Conservation (phyloP, 2,329 filamentous ascomycete species). For the Rhynchosporium graminicola region DNA sequence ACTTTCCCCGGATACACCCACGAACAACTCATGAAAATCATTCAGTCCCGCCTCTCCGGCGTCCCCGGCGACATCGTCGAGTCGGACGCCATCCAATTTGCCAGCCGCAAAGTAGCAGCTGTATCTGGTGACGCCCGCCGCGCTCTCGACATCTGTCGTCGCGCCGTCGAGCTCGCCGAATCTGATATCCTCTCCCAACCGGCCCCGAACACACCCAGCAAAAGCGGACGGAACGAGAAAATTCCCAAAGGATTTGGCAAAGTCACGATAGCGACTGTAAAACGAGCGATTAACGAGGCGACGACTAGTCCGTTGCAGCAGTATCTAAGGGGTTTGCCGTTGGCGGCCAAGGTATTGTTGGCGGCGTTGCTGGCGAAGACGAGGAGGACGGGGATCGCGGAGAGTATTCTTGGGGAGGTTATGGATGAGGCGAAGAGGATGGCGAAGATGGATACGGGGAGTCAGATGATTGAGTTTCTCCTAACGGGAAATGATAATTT, state of each 20-base stretch:
- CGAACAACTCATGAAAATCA: constrained; percentile 95
- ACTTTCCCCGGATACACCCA: constrained; percentile 98
- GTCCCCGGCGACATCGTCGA: constrained; percentile 90
- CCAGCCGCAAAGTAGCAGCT: constrained; percentile 92
- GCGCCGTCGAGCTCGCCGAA: constrained; percentile 94
- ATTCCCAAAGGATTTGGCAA: constrained; percentile 45
- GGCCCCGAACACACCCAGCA: constrained; percentile 62
- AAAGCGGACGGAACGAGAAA: constrained; percentile 45
- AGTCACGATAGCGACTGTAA: constrained; percentile 91
- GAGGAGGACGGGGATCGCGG: constrained; percentile 79
- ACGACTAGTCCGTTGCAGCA: constrained; percentile 91
- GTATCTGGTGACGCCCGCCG: constrained; percentile 92
- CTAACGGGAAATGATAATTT: constrained; percentile 26
- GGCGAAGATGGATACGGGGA: constrained; percentile 58
- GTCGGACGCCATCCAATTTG: constrained; percentile 91
- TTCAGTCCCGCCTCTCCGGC: constrained; percentile 86
- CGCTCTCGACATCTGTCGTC: constrained; percentile 90
- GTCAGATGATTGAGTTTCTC: constrained; percentile 63
- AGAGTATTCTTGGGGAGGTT: constrained; percentile 87
- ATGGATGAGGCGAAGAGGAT: constrained; percentile 81
- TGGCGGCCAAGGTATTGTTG: constrained; percentile 82
- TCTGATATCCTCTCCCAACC: constrained; percentile 53
- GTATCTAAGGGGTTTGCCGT: constrained; percentile 78
- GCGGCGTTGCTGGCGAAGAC: constrained; percentile 78
- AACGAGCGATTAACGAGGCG: constrained; percentile 91